phyloP scores from a whole-genome alignment of 1,284 basidiomycete genomes.

The Fomitiporia mediterranea region DNA sequence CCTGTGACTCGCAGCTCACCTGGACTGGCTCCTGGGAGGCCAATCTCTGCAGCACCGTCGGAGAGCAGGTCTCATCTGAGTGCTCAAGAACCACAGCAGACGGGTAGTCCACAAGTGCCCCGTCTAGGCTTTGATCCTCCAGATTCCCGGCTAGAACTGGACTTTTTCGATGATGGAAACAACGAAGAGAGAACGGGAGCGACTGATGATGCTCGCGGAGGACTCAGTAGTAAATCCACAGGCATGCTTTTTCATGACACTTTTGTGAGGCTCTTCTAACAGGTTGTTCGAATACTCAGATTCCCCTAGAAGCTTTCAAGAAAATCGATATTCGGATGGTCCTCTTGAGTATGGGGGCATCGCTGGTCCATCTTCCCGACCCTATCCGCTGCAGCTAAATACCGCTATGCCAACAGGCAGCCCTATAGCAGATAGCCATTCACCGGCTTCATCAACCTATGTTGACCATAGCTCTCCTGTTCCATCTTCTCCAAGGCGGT shows the following conservation, averaged over 20 bases:
- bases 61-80: slow-evolving; percentile 18
- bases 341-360: slow-evolving; percentile 14
- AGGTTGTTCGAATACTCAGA: slow-evolving; percentile 14
- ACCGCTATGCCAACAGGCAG: slow-evolving; percentile 39
- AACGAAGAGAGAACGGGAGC: neutral
- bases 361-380: slow-evolving; percentile 31
- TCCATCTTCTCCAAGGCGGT: slow-evolving; percentile 36
- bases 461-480: slow-evolving; percentile 25
- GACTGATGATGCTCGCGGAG: slow-evolving; percentile 1
- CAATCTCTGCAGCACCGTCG: slow-evolving; percentile 3
- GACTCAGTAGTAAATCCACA: neutral
- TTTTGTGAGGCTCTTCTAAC: slow-evolving; percentile 19
- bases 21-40: neutral
- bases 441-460: slow-evolving; percentile 42
- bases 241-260: slow-evolving; percentile 1
- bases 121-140: slow-evolving; percentile 14
- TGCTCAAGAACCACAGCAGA: slow-evolving; percentile 1
- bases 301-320: slow-evolving; percentile 18
- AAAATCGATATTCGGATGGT: slow-evolving; percentile 9
- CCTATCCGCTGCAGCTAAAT: slow-evolving; percentile 45
- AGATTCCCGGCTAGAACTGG: slow-evolving; percentile 15
- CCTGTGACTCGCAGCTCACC: slow-evolving; percentile 25
- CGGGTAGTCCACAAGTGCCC: neutral
- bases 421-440: slow-evolving; percentile 33
- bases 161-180: slow-evolving; percentile 12